A percentile compares a stretch with the other conserved stretches of the same genome.
Evolutionary conservation across 306 rosid genomes (phyloP).

Genomic region (Rosa persica): DNA sequence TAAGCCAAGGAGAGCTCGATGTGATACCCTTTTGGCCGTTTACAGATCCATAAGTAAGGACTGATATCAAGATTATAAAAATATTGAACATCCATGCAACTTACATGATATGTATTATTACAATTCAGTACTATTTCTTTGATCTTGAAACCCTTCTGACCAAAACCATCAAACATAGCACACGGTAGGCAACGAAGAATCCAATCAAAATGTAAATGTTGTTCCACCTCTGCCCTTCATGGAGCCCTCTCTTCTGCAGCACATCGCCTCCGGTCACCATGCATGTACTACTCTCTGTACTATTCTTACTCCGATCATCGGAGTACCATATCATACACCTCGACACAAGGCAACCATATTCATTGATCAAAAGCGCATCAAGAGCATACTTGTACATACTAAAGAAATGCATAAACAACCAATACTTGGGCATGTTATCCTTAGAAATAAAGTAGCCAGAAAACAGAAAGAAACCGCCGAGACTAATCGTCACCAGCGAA

Average conservation of each 20-base stretch:
- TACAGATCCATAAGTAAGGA: not conserved
- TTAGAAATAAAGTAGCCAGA: conserved; percentile 78
- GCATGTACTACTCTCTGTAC: conserved; percentile 40
- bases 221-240: conserved; percentile 63
- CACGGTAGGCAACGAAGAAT: conserved; percentile 70
- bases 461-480: conserved; percentile 78
- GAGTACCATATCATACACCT: conserved; percentile 72
- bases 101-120: not conserved
- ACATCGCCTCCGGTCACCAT: conserved; percentile 80
- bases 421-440: conserved; percentile 63
- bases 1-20: not conserved
- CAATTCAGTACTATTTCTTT: conserved; percentile 25
- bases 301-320: conserved; percentile 24
- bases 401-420: conserved; percentile 86
- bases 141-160: conserved; percentile 82
- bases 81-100: not conserved
- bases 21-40: not conserved
- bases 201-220: conserved; percentile 73
- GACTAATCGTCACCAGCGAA: conserved; percentile 69
- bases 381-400: conserved; percentile 92
- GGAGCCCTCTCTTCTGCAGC: conserved; percentile 60
- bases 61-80: not conserved
- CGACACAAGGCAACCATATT: conserved; percentile 64
- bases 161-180: conserved; percentile 78
- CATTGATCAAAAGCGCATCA: conserved; percentile 82